A percentile compares a stretch with the other conserved stretches of the same genome.
Evolutionary conservation across 352 stramenopile genomes (phyloP).

Genomic region (Phytophthora fragariaefolia): DNA sequence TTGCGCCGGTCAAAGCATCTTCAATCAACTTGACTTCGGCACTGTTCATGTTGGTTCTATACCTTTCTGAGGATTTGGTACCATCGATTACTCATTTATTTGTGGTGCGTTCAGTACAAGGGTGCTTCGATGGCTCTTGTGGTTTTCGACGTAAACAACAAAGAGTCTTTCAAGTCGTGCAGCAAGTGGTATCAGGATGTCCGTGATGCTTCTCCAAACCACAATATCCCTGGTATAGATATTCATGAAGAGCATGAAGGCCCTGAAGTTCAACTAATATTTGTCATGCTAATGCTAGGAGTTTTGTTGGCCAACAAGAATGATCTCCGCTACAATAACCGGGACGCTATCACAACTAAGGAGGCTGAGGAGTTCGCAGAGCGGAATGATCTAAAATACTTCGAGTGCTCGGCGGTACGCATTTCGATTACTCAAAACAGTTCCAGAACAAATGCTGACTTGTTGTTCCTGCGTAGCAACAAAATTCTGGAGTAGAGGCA

Average conservation of each 20-base stretch:
- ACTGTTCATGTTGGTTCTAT: slow-evolving; percentile 61
- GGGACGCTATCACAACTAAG: slow-evolving; percentile 71
- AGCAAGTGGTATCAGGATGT: slow-evolving; percentile 88
- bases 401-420: slow-evolving; percentile 77
- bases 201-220: slow-evolving; percentile 70
- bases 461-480: slow-evolving; percentile 43
- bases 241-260: neutral
- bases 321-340: slow-evolving; percentile 79
- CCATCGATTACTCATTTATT: neutral
- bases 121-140: slow-evolving; percentile 78
- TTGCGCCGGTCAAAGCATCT: slow-evolving; percentile 93
- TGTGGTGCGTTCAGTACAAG: slow-evolving; percentile 53
- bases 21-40: slow-evolving; percentile 94
- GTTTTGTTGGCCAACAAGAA: slow-evolving; percentile 84
- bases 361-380: slow-evolving; percentile 77
- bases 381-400: slow-evolving; percentile 83
- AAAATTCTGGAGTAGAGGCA: slow-evolving; percentile 76
- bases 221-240: slow-evolving; percentile 69
- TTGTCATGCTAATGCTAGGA: slow-evolving; percentile 31
- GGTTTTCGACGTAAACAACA: slow-evolving; percentile 89
- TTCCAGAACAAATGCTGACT: neutral
- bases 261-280: neutral
- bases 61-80: neutral
- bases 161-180: slow-evolving; percentile 87
- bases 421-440: neutral